Evolutionary conservation across 2,329 filamentous ascomycete species (phyloP).

Genomic region (Beauveria bassiana): DNA sequence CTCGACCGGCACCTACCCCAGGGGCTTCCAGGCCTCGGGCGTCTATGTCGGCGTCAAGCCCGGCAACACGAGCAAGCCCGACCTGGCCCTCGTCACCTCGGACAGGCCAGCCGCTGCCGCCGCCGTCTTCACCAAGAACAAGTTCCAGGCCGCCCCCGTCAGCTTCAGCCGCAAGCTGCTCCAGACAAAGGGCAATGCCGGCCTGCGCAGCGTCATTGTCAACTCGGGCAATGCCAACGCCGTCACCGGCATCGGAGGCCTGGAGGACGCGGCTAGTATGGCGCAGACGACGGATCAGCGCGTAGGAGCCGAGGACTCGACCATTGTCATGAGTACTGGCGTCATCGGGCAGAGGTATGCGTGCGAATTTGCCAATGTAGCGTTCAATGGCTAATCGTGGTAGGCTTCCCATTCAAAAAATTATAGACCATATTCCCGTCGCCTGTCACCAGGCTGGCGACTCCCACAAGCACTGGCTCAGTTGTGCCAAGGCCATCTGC

Average conservation of each 20-base stretch:
- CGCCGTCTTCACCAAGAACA: slow-evolving; percentile 95
- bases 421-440: slow-evolving; percentile 70
- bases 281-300: slow-evolving; percentile 65
- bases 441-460: slow-evolving; percentile 64
- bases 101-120: slow-evolving; percentile 79
- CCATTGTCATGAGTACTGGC: slow-evolving; percentile 97
- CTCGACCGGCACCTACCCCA: slow-evolving; percentile 74
- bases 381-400: slow-evolving; percentile 9
- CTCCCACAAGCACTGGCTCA: slow-evolving; percentile 79
- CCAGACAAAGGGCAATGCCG: slow-evolving; percentile 55
- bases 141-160: slow-evolving; percentile 94
- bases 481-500: slow-evolving; percentile 83
- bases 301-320: slow-evolving; percentile 44
- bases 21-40: slow-evolving; percentile 80
- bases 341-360: slow-evolving; percentile 84
- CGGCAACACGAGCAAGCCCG: slow-evolving; percentile 82
- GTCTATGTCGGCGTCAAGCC: slow-evolving; percentile 91
- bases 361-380: slow-evolving; percentile 7
- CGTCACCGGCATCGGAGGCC: slow-evolving; percentile 82
- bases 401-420: slow-evolving; percentile 84
- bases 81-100: slow-evolving; percentile 82
- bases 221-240: slow-evolving; percentile 98
- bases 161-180: slow-evolving; percentile 73
- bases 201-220: slow-evolving; percentile 74
- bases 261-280: slow-evolving; percentile 85